Evolutionary conservation across 2,329 filamentous ascomycete genomes (phyloP), one percentile per base, ranked within the genome.

Genomic region (Pseudogymnoascus sp.): DNA sequence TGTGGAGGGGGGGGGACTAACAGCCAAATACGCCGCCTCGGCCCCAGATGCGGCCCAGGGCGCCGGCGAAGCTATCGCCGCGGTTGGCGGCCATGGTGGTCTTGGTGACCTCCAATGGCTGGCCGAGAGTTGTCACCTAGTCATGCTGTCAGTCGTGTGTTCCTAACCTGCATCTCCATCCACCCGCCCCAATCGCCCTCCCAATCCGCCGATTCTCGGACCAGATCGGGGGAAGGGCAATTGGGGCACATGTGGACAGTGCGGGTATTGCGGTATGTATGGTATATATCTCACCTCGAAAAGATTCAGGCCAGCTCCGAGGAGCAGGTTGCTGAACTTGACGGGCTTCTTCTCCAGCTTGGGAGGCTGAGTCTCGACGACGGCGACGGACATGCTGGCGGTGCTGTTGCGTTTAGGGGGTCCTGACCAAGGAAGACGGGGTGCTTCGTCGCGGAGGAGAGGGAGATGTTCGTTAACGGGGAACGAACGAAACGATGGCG

Each of bases 1-100:
- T 38, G 60, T 26, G 46, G 37, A 26, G 50, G 65, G 60, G 65
- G 60, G 26, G 26, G 7, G 64, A 84, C 93, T 83, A 83, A 97
- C 93, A 99, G 79, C 95, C 95, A 74, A 96, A 82, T 73, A 89
- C 82, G 80, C 95, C 95, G 79, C 95, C 95, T 79, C 95, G 91
- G 76, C 86, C 82, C 95, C 95, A 99, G 79, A 97, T 90, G 77
- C 91, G 88, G 74, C 81, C 79, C 75, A 97, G 87, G 75, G 95
- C 90, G 70, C 86, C 83, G 68, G 82, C 82, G 80, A 99, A 95
- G 78, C 86, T 88, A 77, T 97, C 93, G 73, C 86, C 84, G 78
- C 95, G 88, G 81, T 99, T 95, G 71, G 95, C 95, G 74, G 95
- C 95, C 91, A 99, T 97, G 78, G 95, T 97, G 74, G 95, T 99